Base-by-base conservation (phyloP, 176 grass and related monocot genomes). In the Olyra latifolia region DNA sequence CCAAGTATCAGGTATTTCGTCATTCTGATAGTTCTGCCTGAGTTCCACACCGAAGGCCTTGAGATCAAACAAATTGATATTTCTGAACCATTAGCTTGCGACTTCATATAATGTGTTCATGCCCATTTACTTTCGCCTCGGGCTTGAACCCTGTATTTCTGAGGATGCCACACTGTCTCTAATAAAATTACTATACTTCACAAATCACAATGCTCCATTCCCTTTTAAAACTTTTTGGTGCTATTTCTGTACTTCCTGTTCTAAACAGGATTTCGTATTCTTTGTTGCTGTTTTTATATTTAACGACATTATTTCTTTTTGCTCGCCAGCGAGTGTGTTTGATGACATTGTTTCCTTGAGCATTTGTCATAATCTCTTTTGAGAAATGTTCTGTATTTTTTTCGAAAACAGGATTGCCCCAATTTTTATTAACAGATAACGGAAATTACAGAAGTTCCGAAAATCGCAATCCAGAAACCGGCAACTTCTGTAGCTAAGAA, bases 1-100 rank as follows among this genome's bases (percentile, higher is more conserved):
- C 52, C 77, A 77, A 75, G 60, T 45, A 17, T 87, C 84, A 69
- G 94, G 94, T 66, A 83, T 97, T 78, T 89, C 94, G 3, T 93
- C 94, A 35, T 97, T 97, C 50, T 91, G 78, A 93, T 75, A 71
- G 77, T 46, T 9, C 20, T 23, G 35, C 35, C 27, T 53, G 3
- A 57, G 9, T 84, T 73, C 62, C 66, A 62, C 67, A 20, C 41
- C 20, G 13, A 20, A 62, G 60, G 15, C 14, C 55, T 70, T 41
- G 27, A 11, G 3, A 65, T 47, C 6, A 48, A 46, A 40, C 4
- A 78, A 42, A 47, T 57, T 23, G 43, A 29, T 62, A 39, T 20
- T 82, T 77, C 1, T 62, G 8, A 32, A 63, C 57, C 60, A 64
- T 64, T 29, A 44, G 20, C 9, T 24, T 71, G 25, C 10, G 9